These are phyloP conservation scores for Neopestalotiopsis clavispora DNA, from an alignment of 2,329 filamentous ascomycete genomes.

Conservation along the genomic window DNA sequence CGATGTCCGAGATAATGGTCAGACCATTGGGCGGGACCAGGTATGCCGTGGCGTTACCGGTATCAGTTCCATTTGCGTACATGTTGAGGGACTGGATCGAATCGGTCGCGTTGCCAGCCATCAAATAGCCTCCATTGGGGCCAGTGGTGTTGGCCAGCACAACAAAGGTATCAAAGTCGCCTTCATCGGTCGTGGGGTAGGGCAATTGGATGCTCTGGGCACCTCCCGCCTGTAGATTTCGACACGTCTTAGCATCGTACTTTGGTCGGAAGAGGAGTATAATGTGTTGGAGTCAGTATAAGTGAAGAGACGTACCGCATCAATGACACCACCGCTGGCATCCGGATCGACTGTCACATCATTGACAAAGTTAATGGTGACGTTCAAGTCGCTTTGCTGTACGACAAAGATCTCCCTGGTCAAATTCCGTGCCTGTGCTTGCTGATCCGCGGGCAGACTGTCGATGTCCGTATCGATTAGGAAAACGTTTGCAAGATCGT, in stretches of 20 bases:
- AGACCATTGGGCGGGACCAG: constrained; percentile 73
- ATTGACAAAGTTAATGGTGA: constrained; percentile 63
- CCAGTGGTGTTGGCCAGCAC: constrained; percentile 63
- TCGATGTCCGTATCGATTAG: constrained; percentile 68
- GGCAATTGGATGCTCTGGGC: constrained; percentile 67
- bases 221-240: constrained; percentile 51
- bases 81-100: constrained; percentile 72
- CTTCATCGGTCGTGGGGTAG: constrained; percentile 67
- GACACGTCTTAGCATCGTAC: constrained; percentile 16
- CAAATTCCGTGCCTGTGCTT: constrained; percentile 73
- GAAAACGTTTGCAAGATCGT: constrained; percentile 73
- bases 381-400: constrained; percentile 68
- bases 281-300: background rate
- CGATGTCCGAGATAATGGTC: constrained; percentile 78
- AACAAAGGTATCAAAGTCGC: constrained; percentile 77
- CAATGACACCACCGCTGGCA: constrained; percentile 56
- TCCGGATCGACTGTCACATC: constrained; percentile 54
- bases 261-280: background rate
- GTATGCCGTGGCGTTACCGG: constrained; percentile 78
- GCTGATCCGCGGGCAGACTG: constrained; percentile 61
- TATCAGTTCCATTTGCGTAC: constrained; percentile 66
- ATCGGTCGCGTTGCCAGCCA: constrained; percentile 67
- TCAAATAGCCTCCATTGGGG: constrained; percentile 50
- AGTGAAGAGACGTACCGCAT: constrained; percentile 34
- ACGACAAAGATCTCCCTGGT: constrained; percentile 77